A percentile compares a stretch with the other conserved stretches of the same genome.
phyloP scores from a whole-genome alignment of 2,329 filamentous ascomycete genomes.

The Pseudogymnoascus sp. region DNA sequence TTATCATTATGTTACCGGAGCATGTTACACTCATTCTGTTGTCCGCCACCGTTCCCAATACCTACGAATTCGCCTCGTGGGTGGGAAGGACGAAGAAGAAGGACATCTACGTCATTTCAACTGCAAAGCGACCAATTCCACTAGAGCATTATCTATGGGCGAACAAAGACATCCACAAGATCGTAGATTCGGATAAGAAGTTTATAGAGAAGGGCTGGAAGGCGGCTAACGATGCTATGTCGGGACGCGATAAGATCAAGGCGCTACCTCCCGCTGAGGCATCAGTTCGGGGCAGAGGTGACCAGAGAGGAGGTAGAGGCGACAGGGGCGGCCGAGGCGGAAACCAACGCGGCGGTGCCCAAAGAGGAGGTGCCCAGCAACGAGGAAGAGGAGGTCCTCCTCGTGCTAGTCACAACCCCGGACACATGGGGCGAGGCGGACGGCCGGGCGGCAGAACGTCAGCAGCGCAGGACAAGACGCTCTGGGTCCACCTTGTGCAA shows the following conservation, averaged over 20 bases:
- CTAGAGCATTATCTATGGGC: slow-evolving; percentile 96
- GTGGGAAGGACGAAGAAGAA: slow-evolving; percentile 97
- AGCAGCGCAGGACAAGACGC: slow-evolving; percentile 86
- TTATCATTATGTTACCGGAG: slow-evolving; percentile 98
- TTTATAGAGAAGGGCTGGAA: slow-evolving; percentile 95
- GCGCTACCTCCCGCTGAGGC: slow-evolving; percentile 33
- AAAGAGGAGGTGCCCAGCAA: slow-evolving; percentile 49
- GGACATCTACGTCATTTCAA: slow-evolving; percentile 98
- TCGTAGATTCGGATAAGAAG: slow-evolving; percentile 84
- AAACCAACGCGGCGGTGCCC: slow-evolving; percentile 41
- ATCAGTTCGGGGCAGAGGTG: slow-evolving; percentile 37
- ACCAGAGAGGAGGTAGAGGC: slow-evolving; percentile 45
- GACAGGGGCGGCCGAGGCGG: slow-evolving; percentile 42
- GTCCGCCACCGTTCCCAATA: slow-evolving; percentile 95
- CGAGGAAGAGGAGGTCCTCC: slow-evolving; percentile 42
- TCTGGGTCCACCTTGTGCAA: slow-evolving; percentile 94
- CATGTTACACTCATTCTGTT: slow-evolving; percentile 92
- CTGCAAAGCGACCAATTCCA: slow-evolving; percentile 86
- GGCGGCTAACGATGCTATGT: slow-evolving; percentile 73
- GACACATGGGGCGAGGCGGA: slow-evolving; percentile 85
- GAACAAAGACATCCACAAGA: slow-evolving; percentile 84
- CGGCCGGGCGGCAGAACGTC: slow-evolving; percentile 79
- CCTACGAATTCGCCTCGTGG: slow-evolving; percentile 96
- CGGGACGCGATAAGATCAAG: slow-evolving; percentile 71
- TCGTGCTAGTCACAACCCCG: slow-evolving; percentile 46